A percentile compares a stretch with the other conserved stretches of the same genome.
Evolutionary conservation across 2,329 filamentous ascomycete genomes (phyloP).

Genomic region (Trichoderma semiorbis): DNA sequence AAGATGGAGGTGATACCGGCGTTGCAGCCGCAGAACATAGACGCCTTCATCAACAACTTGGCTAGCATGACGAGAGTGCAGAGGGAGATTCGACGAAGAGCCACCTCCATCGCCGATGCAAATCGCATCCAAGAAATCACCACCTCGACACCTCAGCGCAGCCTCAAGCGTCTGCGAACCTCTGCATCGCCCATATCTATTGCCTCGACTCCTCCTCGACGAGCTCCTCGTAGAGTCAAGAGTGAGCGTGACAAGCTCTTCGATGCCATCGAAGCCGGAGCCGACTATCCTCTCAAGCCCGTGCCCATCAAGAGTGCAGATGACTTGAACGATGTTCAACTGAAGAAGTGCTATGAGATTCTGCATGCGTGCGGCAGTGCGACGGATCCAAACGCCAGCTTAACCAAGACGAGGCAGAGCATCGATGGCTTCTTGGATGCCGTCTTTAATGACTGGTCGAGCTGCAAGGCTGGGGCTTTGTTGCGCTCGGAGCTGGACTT

Average conservation of each 20-base stretch:
- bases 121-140: conserved; percentile 12
- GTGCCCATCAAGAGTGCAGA: conserved; percentile 26
- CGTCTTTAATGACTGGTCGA: conserved; percentile 29
- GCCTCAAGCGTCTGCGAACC: conserved; percentile 18
- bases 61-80: neutral
- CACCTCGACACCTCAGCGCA: conserved; percentile 1
- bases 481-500: conserved; percentile 31
- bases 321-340: conserved; percentile 27
- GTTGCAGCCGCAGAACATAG: neutral
- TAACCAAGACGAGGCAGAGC: conserved; percentile 27
- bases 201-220: conserved; percentile 13
- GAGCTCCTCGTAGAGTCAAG: neutral
- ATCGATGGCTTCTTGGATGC: conserved; percentile 34
- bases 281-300: conserved; percentile 19
- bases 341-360: conserved; percentile 33
- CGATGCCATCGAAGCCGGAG: conserved; percentile 24
- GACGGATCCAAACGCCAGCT: conserved; percentile 25
- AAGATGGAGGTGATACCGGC: neutral
- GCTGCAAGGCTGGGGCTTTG: conserved; percentile 12
- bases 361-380: conserved; percentile 31
- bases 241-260: conserved; percentile 27
- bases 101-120: conserved; percentile 1
- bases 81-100: neutral
- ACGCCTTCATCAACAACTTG: neutral
- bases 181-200: conserved; percentile 22